These are phyloP conservation scores for Dictyostelium intermedium DNA, from an alignment of 78 protist species.

Conservation along the genomic window DNA sequence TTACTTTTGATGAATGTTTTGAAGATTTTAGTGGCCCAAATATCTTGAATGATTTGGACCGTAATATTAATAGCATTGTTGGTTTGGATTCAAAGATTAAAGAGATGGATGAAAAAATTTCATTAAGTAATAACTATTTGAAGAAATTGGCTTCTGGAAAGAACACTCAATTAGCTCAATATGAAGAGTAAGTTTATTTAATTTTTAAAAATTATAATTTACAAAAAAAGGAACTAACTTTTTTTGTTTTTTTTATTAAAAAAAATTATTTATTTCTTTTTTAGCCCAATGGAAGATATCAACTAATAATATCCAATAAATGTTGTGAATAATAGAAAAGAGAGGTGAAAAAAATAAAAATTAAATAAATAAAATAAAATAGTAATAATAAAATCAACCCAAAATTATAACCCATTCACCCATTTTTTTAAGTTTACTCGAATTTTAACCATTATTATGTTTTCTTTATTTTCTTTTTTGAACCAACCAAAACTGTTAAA, in stretches of 20 bases:
- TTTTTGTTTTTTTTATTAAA: background rate
- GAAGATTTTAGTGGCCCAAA: conserved; percentile 44
- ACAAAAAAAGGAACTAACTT: background rate
- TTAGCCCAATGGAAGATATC: conserved; percentile 1
- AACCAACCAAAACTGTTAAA: no score
- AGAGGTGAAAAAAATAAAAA: background rate
- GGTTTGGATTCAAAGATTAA: conserved; percentile 18
- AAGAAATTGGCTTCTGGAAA: conserved; percentile 1
- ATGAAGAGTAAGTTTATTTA: background rate
- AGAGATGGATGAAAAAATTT: conserved; percentile 47
- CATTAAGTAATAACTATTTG: conserved; percentile 7
- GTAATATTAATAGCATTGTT: conserved; percentile 8
- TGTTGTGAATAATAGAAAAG: background rate
- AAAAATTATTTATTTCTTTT: background rate
- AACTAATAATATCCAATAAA: background rate
- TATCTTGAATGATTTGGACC: conserved; percentile 23
- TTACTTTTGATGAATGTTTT: conserved; percentile 67
- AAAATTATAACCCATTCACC: background rate
- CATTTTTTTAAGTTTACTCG: background rate
- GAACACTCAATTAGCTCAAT: background rate
- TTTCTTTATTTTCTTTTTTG: no score
- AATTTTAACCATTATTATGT: background rate
- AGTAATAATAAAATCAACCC: background rate
- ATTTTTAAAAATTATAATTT: background rate
- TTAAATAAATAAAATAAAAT: background rate